Base-by-base conservation (phyloP, 75 land plant species). In the Ceratopteris richardii region DNA sequence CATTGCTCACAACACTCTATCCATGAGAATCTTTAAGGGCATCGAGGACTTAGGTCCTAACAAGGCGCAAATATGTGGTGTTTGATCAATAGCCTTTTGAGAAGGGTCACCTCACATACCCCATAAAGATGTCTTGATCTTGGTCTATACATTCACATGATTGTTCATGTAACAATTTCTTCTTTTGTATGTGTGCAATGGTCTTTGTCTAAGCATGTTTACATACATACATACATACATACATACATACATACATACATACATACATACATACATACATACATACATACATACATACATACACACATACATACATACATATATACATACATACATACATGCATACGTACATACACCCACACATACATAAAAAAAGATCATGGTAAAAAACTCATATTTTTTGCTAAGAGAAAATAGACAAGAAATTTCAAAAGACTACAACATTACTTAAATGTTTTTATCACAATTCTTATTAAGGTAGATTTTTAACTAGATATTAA, bases 221-320 rank as follows among this genome's bases (percentile, higher is more conserved):
- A n/a, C n/a, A n/a, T n/a, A 40, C 42, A 40, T 40, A 40, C 42
- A 40, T 40, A 14, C 42, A 40, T 40, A 40, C 42, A 40, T 40
- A 40, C 42, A 40, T 40, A 14, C 42, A 14, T 40, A 40, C 42
- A 40, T 40, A 40, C 42, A 40, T 9, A 14, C 14, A 40, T 40
- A 14, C 42, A 40, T 40, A 10, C 42, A 40, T 40, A 40, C 42
- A 40, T 40, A 40, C 42, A 14, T 40, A 40, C 42, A 40, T 40
- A 40, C 42, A 14, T 40, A 14, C 42, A 40, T 40, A 9, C 13
- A 40, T 40, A 14, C 42, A 40, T 40, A 40, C 42, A 40, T 40
- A 9, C 14, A 40, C 14, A 9, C 42, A 40, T 40, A 9, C 42
- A 40, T 40, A 40, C 42, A 40, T 40, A 40, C 42, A 40, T 40